Base-by-base conservation (phyloP, 2,329 filamentous ascomycete species). In the Xylaria sp. region DNA sequence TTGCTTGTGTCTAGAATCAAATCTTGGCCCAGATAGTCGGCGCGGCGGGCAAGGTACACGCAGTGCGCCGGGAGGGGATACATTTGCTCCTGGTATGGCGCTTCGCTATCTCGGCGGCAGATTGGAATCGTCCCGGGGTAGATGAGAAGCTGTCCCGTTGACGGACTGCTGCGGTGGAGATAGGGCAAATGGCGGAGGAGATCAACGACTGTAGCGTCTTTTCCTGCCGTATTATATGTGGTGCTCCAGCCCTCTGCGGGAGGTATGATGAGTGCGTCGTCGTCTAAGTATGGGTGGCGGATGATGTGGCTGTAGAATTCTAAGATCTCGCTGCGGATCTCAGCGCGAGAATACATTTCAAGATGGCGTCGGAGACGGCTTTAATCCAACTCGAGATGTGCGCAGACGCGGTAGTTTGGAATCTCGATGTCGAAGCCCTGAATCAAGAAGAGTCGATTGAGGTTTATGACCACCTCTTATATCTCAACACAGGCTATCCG, bases 121-220 rank as follows among this genome's bases (percentile, higher is more conserved):
- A 60, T 39, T 37, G 52, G 41, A 20, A 57, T 28, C 2, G 52
- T 57, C 8, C 41, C 61, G 15, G 41, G 44, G 23, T 60, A 54
- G 28, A 65, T 65, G 12, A 55, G 46, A 5, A 65, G 50, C 2
- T 54, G 3, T 8, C 25, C 34, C 8, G 54, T 31, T 34, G 23
- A 41, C 28, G 18, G 13, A 12, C 20, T 23, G 1, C 25, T 44
- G 41, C 9, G 44, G 23, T 9, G 46, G 37, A 65, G 63, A 37
- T 65, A 60, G 23, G 63, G 63, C 39, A 65, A 13, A 55, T 65
- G 63, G 20, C 23, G 34, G 23, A 65, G 55, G n/a, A 65, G 63
- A 9, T 61, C 46, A 18, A 65, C n/a, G 20, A 46, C 63, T 23
- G 18, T 61, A 18, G 44, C 55, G 34, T 54, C 37, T 46, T 65